Conservation (phyloP, 2,329 filamentous ascomycete genomes). For the Basipetospora chlamydospora region DNA sequence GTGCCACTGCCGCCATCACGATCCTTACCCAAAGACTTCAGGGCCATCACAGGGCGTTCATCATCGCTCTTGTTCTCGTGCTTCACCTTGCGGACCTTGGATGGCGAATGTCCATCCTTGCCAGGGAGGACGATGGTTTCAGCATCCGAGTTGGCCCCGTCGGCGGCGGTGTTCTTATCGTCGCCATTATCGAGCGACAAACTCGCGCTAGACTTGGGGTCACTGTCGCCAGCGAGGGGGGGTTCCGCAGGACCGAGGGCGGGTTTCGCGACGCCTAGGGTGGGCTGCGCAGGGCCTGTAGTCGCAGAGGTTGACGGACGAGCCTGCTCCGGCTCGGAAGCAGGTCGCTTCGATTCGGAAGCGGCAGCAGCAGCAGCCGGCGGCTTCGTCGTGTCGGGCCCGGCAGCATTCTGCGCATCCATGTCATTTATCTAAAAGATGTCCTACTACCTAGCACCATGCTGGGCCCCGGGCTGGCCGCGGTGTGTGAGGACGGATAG, state of each 20-base stretch:
- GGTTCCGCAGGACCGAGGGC: conserved; percentile 10
- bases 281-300: conserved; percentile 8
- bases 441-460: conserved; percentile 41
- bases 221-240: too few species aligned
- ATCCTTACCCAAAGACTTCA: not conserved
- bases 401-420: conserved; percentile 54
- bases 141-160: conserved; percentile 53
- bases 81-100: conserved; percentile 49
- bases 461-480: conserved; percentile 31
- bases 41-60: not conserved
- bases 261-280: not conserved
- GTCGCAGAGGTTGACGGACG: conserved; percentile 8
- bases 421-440: conserved; percentile 47
- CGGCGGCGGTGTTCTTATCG: conserved; percentile 23
- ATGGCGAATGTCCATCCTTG: conserved; percentile 49
- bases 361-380: conserved; percentile 20
- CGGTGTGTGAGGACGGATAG: conserved; percentile 12
- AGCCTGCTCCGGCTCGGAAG: conserved; percentile 9
- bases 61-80: conserved; percentile 47
- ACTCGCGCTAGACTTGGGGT: not conserved
- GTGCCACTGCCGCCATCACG: not conserved
- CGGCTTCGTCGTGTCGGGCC: conserved; percentile 46
- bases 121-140: conserved; percentile 56
- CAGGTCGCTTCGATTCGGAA: conserved; percentile 21
- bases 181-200: conserved; percentile 17